A percentile compares a stretch with the other conserved stretches of the same genome.
phyloP scores from a whole-genome alignment of 768 basidiomycete species.

The Candolleomyces aberdarensis region DNA sequence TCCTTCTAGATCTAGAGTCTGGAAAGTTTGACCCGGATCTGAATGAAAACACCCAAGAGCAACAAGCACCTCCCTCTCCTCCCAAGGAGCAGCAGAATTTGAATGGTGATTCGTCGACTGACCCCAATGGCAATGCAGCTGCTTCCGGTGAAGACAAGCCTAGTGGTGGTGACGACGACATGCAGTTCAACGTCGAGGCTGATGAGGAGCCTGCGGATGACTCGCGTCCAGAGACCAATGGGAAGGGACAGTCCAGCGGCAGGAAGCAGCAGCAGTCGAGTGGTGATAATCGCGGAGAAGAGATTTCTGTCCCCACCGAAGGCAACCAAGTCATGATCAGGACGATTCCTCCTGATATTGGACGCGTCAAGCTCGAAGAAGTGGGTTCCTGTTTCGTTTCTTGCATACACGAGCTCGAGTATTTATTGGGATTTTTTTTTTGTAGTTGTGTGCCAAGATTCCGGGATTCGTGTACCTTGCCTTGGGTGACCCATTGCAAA shows the following conservation, averaged over 20 bases:
- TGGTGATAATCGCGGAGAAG: constrained; percentile 57
- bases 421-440: constrained; percentile 6
- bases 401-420: neutral
- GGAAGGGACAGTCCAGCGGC: constrained; percentile 42
- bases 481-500: constrained; percentile 87
- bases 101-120: constrained; percentile 40
- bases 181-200: constrained; percentile 67
- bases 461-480: constrained; percentile 88
- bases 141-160: constrained; percentile 30
- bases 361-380: constrained; percentile 85
- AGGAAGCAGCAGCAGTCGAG: constrained; percentile 18
- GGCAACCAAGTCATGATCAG: constrained; percentile 94
- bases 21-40: constrained; percentile 84
- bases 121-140: constrained; percentile 33
- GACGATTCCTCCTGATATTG: constrained; percentile 91
- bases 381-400: constrained; percentile 35
- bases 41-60: constrained; percentile 40
- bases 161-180: constrained; percentile 59
- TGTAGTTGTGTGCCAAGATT: constrained; percentile 70
- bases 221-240: constrained; percentile 54
- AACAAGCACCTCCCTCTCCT: neutral
- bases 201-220: constrained; percentile 74
- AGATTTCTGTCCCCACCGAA: constrained; percentile 67
- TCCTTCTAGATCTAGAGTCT: constrained; percentile 75
- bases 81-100: constrained; percentile 31